Evolutionary conservation across 352 stramenopile genomes (phyloP).

Genomic region (Phytophthora pini): DNA sequence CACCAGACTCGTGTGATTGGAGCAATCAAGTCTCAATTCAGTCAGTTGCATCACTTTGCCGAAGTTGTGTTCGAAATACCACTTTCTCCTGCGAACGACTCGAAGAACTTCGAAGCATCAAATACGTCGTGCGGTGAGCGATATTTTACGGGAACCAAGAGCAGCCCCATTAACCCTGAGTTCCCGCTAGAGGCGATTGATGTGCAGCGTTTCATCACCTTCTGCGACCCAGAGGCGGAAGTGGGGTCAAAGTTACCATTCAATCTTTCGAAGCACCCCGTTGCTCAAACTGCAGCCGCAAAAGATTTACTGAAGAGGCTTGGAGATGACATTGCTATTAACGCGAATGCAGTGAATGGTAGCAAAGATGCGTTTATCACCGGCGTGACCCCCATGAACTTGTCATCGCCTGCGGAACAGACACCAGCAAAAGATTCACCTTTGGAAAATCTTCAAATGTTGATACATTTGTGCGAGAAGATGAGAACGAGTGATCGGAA

Average conservation of each 20-base stretch:
- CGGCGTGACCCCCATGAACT: conserved; percentile 61
- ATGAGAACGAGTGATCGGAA: conserved; percentile 62
- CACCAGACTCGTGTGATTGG: conserved; percentile 61
- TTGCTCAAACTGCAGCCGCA: conserved; percentile 92
- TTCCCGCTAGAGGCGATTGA: conserved; percentile 77
- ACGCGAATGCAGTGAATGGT: conserved; percentile 72
- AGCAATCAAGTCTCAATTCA: conserved; percentile 77
- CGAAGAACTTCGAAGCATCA: conserved; percentile 60
- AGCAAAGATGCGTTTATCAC: conserved; percentile 82
- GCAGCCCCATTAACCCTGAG: conserved; percentile 65
- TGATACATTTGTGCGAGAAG: conserved; percentile 60
- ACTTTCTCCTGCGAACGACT: conserved; percentile 19
- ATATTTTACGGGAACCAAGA: conserved; percentile 35
- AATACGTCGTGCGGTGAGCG: conserved; percentile 84
- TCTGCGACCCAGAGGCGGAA: conserved; percentile 68
- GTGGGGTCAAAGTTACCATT: conserved; percentile 87
- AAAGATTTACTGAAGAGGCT: conserved; percentile 95
- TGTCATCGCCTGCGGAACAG: conserved; percentile 27
- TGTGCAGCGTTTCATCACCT: conserved; percentile 74
- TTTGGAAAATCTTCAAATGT: conserved; percentile 45
- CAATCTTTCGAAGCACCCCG: conserved; percentile 90
- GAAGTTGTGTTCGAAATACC: conserved; percentile 40
- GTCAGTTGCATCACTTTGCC: conserved; percentile 48
- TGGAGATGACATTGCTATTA: conserved; percentile 91
- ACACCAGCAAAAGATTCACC: conserved; percentile 12